Evolutionary conservation across 495 filamentous ascomycete species (phyloP), one percentile per base, ranked within the genome.

Genomic region (Chaetomium cochliodes): DNA sequence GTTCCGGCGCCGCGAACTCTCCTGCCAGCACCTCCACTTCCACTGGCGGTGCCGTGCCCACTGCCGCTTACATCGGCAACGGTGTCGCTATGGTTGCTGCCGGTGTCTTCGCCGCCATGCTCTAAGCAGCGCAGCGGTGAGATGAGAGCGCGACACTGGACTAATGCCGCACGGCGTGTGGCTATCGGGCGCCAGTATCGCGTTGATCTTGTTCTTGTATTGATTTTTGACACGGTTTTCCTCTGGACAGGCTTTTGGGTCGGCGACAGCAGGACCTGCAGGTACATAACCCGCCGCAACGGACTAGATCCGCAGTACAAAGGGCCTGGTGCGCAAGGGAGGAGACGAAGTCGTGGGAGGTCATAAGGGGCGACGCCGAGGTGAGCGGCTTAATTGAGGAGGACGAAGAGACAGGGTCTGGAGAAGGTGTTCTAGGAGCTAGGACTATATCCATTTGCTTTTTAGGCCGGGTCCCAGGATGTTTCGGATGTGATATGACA

Each of bases 91-190:
- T 67, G 16, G 60, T 73, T 28, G 75, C 73, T 42, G 74, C 69
- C 16, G 75, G 75, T 44, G 70, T 77, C 22, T 67, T 77, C 42
- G 75, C 74, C 49, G 73, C 70, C 25, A 66, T 77, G 60, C 70
- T 77, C 60, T 75, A 65, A 67, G 51, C 52, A 26, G 53, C 22
- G 18, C 25, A 20, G 44, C 30, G 22, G 6, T 42, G 44, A 44
- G 41, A 55, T 46, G 60, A 44, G 41, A 55, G 53, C 13, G 44
- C 28, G 5, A 23, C 46, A 9, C 5, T 3, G 33, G 15, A 25
- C 53, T 15, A 20, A 44, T 37, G 16, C 5, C 41, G 33, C 59
- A 62, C 47, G n/a, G 49, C 23, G 37, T 50, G 3, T 57, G 28
- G 25, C 25, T 26, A 33, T 54, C 23, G 39, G 22, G 49, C 59